Conservation (phyloP, 108 stramenopile species). For the Bacterosira constricta region DNA sequence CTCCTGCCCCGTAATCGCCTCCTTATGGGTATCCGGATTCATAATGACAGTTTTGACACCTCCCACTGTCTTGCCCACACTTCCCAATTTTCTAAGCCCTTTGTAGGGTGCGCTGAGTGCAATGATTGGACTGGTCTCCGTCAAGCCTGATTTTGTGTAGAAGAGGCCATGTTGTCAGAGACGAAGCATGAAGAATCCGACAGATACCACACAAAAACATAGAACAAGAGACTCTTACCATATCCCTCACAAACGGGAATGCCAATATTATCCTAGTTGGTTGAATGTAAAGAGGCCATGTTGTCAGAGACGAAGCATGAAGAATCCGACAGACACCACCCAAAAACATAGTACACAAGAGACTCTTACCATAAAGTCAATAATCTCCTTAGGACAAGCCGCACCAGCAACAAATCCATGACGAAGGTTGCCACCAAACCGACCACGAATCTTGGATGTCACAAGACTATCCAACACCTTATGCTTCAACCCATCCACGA, state of each 20-base stretch:
- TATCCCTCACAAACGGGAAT: conserved; percentile 93
- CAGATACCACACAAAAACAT: not conserved
- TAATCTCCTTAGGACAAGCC: conserved; percentile 87
- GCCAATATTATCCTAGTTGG: conserved; percentile 75
- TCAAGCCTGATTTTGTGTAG: conserved; percentile 56
- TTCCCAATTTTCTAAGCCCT: conserved; percentile 46
- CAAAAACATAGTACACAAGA: not conserved
- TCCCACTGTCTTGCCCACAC: conserved; percentile 68
- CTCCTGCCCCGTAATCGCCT: conserved; percentile 74
- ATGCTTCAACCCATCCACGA: conserved; percentile 58
- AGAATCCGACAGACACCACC: not conserved
- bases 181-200: not conserved
- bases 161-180: no score
- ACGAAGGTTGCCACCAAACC: conserved; percentile 89
- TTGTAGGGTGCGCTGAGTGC: conserved; percentile 55
- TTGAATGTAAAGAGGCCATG: not conserved
- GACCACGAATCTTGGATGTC: conserved; percentile 88
- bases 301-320: not conserved
- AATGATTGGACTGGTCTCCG: conserved; percentile 82
- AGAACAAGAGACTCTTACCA: conserved; percentile 19
- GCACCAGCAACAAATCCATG: conserved; percentile 91
- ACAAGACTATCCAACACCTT: conserved; percentile 80
- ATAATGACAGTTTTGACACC: conserved; percentile 65
- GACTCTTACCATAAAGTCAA: conserved; percentile 84
- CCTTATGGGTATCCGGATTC: conserved; percentile 57